Base-by-base conservation (phyloP, 202 grass and related monocot genomes). In the Zoysia matrella region DNA sequence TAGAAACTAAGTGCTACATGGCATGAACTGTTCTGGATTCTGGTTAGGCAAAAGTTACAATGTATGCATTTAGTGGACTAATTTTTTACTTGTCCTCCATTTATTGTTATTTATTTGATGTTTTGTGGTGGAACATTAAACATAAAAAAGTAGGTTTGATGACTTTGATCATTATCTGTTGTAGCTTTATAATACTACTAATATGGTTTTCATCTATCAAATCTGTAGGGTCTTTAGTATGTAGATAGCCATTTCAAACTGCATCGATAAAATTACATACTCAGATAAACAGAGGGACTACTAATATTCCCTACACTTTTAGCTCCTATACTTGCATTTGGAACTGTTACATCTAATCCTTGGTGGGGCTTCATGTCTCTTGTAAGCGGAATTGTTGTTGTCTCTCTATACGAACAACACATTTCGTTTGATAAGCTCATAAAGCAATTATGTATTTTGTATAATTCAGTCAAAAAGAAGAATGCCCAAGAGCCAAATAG, bases 1-100 rank as follows among this genome's bases (percentile, higher is more conserved):
- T 48, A 66, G 14, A 82, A 86, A 54, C 13, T 36, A 78, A 86
- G 69, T 86, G 52, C 15, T 71, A 39, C 18, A 52, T 58, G 57
- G 48, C 22, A 16, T 77, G 6, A 65, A 73, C 67, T 85, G 1
- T 82, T 82, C 60, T 54, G 76, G 30, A 36, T 36, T 36, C 30
- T 36, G 30, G 30, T 50, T 7, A 85, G 51, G 47, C 49, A 15
- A 66, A 52, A 7, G 8, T 53, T 76, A 10, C 55, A 65, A 13
- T 51, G 4, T 80, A 7, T 74, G 58, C 56, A 14, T 80, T 71
- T 4, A 52, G 67, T 7, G 45, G 72, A 67, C 6, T 43, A 54
- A 9, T 41, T 81, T 36, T 36, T 36, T 36, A 36, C 30, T 36
- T 36, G 30, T 36, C 30, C 30, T 36, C 30, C 30, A 36, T 36